A percentile compares a stretch with the other conserved stretches of the same genome.
Conservation (phyloP, 1,284 basidiomycete genomes). For the Afroboletus lepidellus region DNA sequence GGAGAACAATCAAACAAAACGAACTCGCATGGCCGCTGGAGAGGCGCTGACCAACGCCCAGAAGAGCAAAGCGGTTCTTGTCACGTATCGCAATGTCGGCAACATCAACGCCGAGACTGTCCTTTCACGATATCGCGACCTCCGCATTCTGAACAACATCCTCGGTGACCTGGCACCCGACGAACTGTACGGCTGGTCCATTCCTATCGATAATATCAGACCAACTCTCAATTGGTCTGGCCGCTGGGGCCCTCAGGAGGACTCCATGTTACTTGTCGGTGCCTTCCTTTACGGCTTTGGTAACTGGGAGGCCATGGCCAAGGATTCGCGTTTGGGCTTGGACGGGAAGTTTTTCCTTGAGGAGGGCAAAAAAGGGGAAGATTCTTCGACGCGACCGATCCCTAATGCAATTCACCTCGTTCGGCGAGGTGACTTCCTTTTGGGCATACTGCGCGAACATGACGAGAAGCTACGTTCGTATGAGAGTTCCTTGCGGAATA, state of each 20-base stretch:
- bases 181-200: slow-evolving; percentile 78
- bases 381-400: slow-evolving; percentile 77
- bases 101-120: slow-evolving; percentile 99
- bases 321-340: slow-evolving; percentile 82
- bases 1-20: slow-evolving; percentile 81
- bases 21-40: slow-evolving; percentile 72
- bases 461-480: slow-evolving; percentile 88
- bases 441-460: slow-evolving; percentile 87
- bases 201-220: slow-evolving; percentile 91
- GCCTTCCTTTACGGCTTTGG: slow-evolving; percentile 95
- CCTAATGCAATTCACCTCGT: slow-evolving; percentile 98
- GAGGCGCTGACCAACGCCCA: slow-evolving; percentile 83
- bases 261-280: slow-evolving; percentile 92
- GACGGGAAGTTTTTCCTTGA: slow-evolving; percentile 97
- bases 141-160: slow-evolving; percentile 86
- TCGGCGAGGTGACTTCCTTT: slow-evolving; percentile 92
- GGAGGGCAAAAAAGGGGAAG: slow-evolving; percentile 89
- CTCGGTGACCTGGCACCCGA: slow-evolving; percentile 59
- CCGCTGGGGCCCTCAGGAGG: slow-evolving; percentile 91
- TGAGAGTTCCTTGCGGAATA: slow-evolving; percentile 68
- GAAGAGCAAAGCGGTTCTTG: slow-evolving; percentile 94
- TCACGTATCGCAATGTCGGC: slow-evolving; percentile 85
- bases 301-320: slow-evolving; percentile 94
- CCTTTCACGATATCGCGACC: slow-evolving; percentile 85
- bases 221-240: slow-evolving; percentile 96